A percentile compares a stretch with the other conserved stretches of the same genome.
Evolutionary conservation across 306 rosid species (phyloP).

Genomic region (Cucurbita moschata): DNA sequence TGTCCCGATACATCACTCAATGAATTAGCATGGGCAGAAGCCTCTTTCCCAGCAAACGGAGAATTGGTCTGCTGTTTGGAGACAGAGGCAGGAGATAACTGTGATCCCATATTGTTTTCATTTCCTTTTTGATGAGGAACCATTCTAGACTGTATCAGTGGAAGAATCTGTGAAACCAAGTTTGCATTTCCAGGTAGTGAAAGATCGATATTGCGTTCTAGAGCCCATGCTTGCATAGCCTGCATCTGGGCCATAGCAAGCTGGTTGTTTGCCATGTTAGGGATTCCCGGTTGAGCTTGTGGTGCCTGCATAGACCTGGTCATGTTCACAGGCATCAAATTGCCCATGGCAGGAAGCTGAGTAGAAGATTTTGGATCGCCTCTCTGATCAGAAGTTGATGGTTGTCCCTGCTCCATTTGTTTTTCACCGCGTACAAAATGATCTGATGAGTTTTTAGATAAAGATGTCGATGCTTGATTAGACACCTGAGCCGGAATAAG

Average conservation of each 20-base stretch:
- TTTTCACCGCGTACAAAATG: slow-evolving; percentile 59
- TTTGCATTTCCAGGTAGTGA: slow-evolving; percentile 62
- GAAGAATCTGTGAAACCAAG: slow-evolving; percentile 58
- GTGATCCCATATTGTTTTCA: slow-evolving; percentile 42
- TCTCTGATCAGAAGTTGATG: slow-evolving; percentile 49
- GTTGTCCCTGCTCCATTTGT: slow-evolving; percentile 61
- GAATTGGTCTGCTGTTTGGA: slow-evolving; percentile 67
- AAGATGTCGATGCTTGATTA: slow-evolving; percentile 48
- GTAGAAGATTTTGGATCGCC: slow-evolving; percentile 43
- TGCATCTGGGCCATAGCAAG: slow-evolving; percentile 49
- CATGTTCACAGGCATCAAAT: slow-evolving; percentile 48
- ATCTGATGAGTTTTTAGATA: slow-evolving; percentile 48
- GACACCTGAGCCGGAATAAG: slow-evolving; percentile 46
- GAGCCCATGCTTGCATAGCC: slow-evolving; percentile 79
- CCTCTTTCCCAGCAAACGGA: slow-evolving; percentile 51
- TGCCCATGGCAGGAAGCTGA: slow-evolving; percentile 37
- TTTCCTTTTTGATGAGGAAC: slow-evolving; percentile 45
- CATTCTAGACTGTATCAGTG: slow-evolving; percentile 64
- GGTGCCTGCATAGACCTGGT: slow-evolving; percentile 48
- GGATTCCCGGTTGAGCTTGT: slow-evolving; percentile 44
- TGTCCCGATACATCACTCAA: slow-evolving; percentile 57
- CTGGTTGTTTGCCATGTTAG: slow-evolving; percentile 53
- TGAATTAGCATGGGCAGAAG: slow-evolving; percentile 63
- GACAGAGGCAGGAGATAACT: slow-evolving; percentile 46
- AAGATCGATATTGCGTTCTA: slow-evolving; percentile 66